Base-by-base conservation (phyloP, 2,329 filamentous ascomycete species). In the Pseudocercospora vitis region DNA sequence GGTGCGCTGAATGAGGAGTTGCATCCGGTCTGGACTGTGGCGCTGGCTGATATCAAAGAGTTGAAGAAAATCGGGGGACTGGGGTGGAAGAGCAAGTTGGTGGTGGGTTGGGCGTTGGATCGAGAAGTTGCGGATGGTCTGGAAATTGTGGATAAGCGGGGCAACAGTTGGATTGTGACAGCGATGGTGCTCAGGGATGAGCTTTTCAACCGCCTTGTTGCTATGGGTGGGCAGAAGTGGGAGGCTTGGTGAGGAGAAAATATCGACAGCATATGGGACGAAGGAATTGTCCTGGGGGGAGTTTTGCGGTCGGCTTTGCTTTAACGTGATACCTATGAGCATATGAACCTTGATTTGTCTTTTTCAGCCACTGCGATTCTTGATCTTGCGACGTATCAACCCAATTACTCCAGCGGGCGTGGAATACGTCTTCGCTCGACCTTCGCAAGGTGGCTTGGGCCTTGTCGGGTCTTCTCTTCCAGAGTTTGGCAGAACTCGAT, bases 161-260 rank as follows among this genome's bases (percentile, higher is more conserved):
- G 85, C 0, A 72, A 80, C 12, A 75, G 73, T 48, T 80, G 78
- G 55, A 81, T 82, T 48, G 69, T 94, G 2, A 95, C 87, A 5
- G 89, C 89, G 1, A 78, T 92, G 68, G 77, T 81, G 24, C 72
- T 87, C 65, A 72, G 89, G 32, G 88, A 94, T 63, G 87, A 92
- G 72, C 68, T 95, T 35, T 94, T 94, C 66, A 94, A 94, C 72
- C 81, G 89, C 12, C 68, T 92, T 51, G 74, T 91, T 53, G 82
- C 87, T 2, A 88, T 92, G 72, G 88, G 88, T 1, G 80, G 80
- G 11, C 88, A 94, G 78, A 90, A 90, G 77, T 94, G 89, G 89
- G 87, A 90, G 74, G 80, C 81, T 51, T 89, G 83, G 84, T 92
- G 64, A 56, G 21, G 12, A 16, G 26, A 4, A 35, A 42, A 33